Evolutionary conservation across 2,329 filamentous ascomycete species (phyloP).

Genomic region (Diaporthe sp.): DNA sequence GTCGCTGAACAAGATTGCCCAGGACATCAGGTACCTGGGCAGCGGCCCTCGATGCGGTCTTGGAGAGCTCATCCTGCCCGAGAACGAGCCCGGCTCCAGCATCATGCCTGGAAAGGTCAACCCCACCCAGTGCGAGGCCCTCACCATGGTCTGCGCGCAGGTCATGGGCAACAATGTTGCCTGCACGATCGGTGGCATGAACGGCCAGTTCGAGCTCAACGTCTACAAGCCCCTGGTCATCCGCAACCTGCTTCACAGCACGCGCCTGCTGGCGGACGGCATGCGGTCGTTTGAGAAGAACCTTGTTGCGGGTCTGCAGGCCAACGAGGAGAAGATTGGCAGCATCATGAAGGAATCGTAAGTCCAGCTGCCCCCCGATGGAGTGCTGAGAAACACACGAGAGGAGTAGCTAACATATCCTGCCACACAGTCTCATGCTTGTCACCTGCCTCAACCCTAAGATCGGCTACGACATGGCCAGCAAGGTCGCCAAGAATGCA

Average conservation of each 20-base stretch:
- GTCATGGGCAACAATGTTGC: constrained; percentile 98
- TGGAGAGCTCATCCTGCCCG: constrained; percentile 91
- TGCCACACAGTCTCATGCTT: constrained; percentile 85
- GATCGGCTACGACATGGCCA: constrained; percentile 97
- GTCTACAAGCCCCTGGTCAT: constrained; percentile 99
- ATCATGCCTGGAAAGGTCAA: constrained; percentile 99
- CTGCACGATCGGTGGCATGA: constrained; percentile 93
- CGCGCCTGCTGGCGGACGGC: constrained; percentile 87
- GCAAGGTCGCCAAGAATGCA: constrained; percentile 97
- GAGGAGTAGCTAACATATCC: constrained; percentile 38
- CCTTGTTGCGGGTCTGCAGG: constrained; percentile 86
- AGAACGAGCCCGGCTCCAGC: constrained; percentile 97
- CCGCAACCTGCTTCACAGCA: constrained; percentile 93
- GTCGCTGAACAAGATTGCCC: constrained; percentile 97
- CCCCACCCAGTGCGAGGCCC: constrained; percentile 96
- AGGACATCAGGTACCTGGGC: constrained; percentile 97
- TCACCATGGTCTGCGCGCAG: constrained; percentile 98
- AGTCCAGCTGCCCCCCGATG: constrained; percentile 50
- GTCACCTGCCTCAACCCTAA: constrained; percentile 98
- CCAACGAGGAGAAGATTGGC: constrained; percentile 92
- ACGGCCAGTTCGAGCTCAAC: constrained; percentile 98
- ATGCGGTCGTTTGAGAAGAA: constrained; percentile 98
- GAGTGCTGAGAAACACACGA: background rate
- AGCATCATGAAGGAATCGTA: constrained; percentile 95
- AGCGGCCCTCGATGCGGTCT: constrained; percentile 96